A percentile compares a stretch with the other conserved stretches of the same genome.
These are phyloP conservation scores for Candida dubliniensis DNA, from an alignment of 1,139 yeast species.

Conservation along the genomic window DNA sequence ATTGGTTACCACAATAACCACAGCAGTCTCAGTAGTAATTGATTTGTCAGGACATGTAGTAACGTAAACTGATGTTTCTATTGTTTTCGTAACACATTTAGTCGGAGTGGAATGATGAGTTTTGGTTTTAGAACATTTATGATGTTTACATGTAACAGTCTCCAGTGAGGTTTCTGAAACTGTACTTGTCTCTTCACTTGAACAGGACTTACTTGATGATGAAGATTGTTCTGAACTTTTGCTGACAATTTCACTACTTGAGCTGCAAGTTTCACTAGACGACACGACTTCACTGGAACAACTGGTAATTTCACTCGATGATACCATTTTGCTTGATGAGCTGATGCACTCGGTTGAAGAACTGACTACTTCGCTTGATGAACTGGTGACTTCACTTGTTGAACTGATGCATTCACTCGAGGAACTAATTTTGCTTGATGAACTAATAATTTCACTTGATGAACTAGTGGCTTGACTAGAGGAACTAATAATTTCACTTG, in stretches of 20 bases:
- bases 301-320: not conserved
- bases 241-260: not conserved
- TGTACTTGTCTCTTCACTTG: too few species aligned
- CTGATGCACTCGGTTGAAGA: not conserved
- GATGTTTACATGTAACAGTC: not conserved
- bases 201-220: not conserved
- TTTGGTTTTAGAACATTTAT: not conserved
- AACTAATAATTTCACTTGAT: not conserved
- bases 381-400: not conserved
- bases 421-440: too few species aligned
- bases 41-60: not conserved
- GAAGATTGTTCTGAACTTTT: not conserved
- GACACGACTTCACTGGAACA: not conserved
- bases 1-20: constrained; percentile 1
- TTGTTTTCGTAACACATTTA: not conserved
- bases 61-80: not conserved
- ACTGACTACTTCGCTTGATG: not conserved
- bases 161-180: too few species aligned
- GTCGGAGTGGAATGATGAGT: not conserved
- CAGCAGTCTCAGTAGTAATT: not conserved
- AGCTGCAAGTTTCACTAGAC: not conserved
- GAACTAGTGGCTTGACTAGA: not conserved
- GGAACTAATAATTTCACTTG: not conserved
- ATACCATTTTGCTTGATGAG: not conserved
- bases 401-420: not conserved